Conservation (phyloP, 352 stramenopile genomes). For the Phytophthora capsici region DNA sequence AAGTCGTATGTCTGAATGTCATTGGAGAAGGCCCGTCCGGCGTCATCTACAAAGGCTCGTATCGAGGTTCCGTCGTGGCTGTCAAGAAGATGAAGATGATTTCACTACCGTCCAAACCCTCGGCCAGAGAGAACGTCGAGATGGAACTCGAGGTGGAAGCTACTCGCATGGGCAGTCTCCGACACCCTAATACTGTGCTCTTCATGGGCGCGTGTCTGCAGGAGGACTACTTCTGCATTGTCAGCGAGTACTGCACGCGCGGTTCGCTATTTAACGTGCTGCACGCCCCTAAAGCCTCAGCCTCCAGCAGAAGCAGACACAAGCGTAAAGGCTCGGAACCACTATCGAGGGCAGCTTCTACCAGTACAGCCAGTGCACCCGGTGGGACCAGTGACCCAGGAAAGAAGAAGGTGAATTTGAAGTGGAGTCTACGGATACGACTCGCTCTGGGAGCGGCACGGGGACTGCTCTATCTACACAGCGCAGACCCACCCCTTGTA, state of each 20-base stretch:
- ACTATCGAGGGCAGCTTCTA: slow-evolving; percentile 15
- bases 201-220: slow-evolving; percentile 98
- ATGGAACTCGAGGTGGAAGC: slow-evolving; percentile 85
- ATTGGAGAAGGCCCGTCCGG: slow-evolving; percentile 84
- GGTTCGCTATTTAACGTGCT: slow-evolving; percentile 97
- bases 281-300: slow-evolving; percentile 52
- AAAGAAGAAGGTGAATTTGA: slow-evolving; percentile 72
- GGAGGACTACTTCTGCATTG: slow-evolving; percentile 95
- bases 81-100: slow-evolving; percentile 91
- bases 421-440: slow-evolving; percentile 83
- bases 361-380: slow-evolving; percentile 27
- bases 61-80: slow-evolving; percentile 82
- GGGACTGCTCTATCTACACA: slow-evolving; percentile 86
- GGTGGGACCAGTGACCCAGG: slow-evolving; percentile 22
- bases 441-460: slow-evolving; percentile 81
- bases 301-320: slow-evolving; percentile 32
- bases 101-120: slow-evolving; percentile 55
- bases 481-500: slow-evolving; percentile 81
- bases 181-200: slow-evolving; percentile 98
- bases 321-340: slow-evolving; percentile 39
- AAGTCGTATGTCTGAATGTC: slow-evolving; percentile 81
- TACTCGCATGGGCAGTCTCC: slow-evolving; percentile 89
- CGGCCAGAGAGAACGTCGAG: slow-evolving; percentile 76
- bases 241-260: slow-evolving; percentile 95
- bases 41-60: slow-evolving; percentile 87